Evolutionary conservation across 257 asterid genomes (phyloP).

Genomic region (Linderniella brevidens): DNA sequence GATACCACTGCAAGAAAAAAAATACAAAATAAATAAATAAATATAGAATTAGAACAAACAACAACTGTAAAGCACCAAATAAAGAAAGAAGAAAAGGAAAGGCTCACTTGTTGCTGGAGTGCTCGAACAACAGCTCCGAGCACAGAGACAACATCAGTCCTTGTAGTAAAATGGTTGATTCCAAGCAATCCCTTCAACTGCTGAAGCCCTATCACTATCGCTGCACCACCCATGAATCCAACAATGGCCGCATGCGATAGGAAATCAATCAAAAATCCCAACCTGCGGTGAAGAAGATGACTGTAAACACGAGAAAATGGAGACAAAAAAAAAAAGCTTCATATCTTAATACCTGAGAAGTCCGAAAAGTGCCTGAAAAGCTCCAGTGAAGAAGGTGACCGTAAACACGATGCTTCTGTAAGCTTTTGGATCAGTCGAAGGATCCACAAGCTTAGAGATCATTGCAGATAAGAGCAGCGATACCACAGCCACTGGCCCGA

Average conservation of each 20-base stretch:
- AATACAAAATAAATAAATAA: slow-evolving; percentile 12
- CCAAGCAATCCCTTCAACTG: slow-evolving; percentile 77
- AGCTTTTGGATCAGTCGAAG: slow-evolving; percentile 37
- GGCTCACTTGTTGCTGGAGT: slow-evolving; percentile 38
- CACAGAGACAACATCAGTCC: slow-evolving; percentile 61
- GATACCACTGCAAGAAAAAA: slow-evolving; percentile 59
- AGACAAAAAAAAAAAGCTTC: no score
- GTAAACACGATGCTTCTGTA: slow-evolving; percentile 44
- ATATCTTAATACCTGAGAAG: slow-evolving; percentile 26
- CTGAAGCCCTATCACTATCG: slow-evolving; percentile 76
- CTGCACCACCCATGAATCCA: slow-evolving; percentile 97
- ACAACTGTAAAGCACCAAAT: no score
- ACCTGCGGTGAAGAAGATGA: no score
- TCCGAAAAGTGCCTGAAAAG: slow-evolving; percentile 56
- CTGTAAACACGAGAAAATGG: no score
- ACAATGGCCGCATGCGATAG: slow-evolving; percentile 91
- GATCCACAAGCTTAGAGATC: slow-evolving; percentile 46
- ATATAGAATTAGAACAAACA: background rate
- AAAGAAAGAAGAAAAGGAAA: no score
- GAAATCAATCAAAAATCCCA: slow-evolving; percentile 89
- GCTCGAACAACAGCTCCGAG: slow-evolving; percentile 59
- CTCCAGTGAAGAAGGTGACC: slow-evolving; percentile 68
- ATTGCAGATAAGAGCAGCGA: slow-evolving; percentile 53
- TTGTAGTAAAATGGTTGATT: slow-evolving; percentile 60
- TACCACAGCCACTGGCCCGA: slow-evolving; percentile 61